Conservation (phyloP, 495 filamentous ascomycete genomes). For the Rostrohypoxylon terebratum region DNA sequence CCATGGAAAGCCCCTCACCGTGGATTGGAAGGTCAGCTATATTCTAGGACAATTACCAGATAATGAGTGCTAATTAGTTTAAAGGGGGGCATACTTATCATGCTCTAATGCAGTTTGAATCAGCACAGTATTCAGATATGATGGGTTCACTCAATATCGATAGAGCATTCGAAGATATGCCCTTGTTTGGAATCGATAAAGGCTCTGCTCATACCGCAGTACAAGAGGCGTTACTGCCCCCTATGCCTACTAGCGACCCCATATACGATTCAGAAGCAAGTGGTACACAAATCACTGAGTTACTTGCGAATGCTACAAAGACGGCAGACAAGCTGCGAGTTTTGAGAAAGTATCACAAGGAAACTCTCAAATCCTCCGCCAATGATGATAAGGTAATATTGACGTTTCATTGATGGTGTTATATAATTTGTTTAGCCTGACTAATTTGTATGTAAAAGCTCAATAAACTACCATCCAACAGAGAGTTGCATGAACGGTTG, state of each 20-base stretch:
- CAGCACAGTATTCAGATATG: slow-evolving; percentile 54
- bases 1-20: slow-evolving; percentile 60
- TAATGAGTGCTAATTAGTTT: slow-evolving; percentile 28
- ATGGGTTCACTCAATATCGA: slow-evolving; percentile 60
- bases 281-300: slow-evolving; percentile 38
- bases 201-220: slow-evolving; percentile 48
- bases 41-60: neutral
- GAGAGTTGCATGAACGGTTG: slow-evolving; percentile 58
- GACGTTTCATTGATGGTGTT: neutral
- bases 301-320: slow-evolving; percentile 49
- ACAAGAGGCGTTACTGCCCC: slow-evolving; percentile 49
- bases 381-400: slow-evolving; percentile 17
- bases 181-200: slow-evolving; percentile 59
- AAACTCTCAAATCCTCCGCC: slow-evolving; percentile 23
- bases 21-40: slow-evolving; percentile 57
- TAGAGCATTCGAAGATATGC: slow-evolving; percentile 54
- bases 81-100: slow-evolving; percentile 59
- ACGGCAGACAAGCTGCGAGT: slow-evolving; percentile 55
- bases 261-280: slow-evolving; percentile 46
- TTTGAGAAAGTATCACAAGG: slow-evolving; percentile 50
- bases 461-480: slow-evolving; percentile 49
- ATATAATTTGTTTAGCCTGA: slow-evolving; percentile 14
- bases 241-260: slow-evolving; percentile 38
- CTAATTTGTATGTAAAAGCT: slow-evolving; percentile 22
- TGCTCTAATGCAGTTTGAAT: slow-evolving; percentile 59